These are phyloP conservation scores for Ophiosphaerella narmari DNA, from an alignment of 2,329 filamentous ascomycete species.

Conservation along the genomic window DNA sequence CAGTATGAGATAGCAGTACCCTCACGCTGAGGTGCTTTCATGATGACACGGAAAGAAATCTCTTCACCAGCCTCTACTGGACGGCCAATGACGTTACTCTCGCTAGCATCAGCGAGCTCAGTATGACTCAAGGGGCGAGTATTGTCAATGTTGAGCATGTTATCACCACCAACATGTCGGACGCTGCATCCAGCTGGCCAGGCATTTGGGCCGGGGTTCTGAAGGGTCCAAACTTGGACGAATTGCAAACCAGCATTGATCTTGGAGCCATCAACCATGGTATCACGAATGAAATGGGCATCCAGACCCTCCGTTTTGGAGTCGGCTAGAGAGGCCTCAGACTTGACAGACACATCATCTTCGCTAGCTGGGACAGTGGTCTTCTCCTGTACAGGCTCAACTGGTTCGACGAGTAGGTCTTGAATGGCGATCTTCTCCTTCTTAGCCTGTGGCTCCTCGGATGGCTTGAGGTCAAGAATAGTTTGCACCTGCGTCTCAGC, in stretches of 20 bases:
- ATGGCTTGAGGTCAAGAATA: constrained; percentile 62
- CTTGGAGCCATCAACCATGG: constrained; percentile 75
- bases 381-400: constrained; percentile 41
- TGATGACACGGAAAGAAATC: constrained; percentile 78
- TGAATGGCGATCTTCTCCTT: constrained; percentile 50
- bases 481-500: constrained; percentile 70
- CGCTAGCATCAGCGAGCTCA: constrained; percentile 76
- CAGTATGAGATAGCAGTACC: constrained; percentile 93
- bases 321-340: constrained; percentile 15
- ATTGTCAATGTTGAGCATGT: constrained; percentile 91
- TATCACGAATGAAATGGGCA: constrained; percentile 77
- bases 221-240: constrained; percentile 87
- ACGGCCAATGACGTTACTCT: constrained; percentile 76
- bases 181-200: constrained; percentile 93
- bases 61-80: constrained; percentile 74
- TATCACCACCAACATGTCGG: constrained; percentile 90
- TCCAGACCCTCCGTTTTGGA: constrained; percentile 51
- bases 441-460: constrained; percentile 49
- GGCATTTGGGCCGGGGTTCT: constrained; percentile 75
- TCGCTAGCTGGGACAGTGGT: constrained; percentile 21
- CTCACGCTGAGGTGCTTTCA: constrained; percentile 77
- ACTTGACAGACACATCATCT: constrained; percentile 11
- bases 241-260: constrained; percentile 75
- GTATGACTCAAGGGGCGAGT: constrained; percentile 76
- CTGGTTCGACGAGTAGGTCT: constrained; percentile 42